Base-by-base conservation (phyloP, 192 early-diverging fungal genomes). In the Coemansia sp. region DNA sequence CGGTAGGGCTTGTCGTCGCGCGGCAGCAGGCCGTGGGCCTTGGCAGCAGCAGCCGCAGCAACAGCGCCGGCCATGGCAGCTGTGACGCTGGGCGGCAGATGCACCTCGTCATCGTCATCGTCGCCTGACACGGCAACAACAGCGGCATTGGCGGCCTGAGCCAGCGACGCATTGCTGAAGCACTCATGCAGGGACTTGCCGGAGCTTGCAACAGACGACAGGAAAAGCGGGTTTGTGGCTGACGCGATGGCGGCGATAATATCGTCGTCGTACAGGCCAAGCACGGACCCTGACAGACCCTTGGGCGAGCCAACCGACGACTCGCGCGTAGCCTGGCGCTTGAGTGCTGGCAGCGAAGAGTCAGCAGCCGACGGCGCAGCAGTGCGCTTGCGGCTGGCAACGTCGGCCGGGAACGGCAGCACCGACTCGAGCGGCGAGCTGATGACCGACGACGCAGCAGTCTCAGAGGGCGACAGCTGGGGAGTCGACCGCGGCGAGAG, bases 1-100 rank as follows among this genome's bases (percentile, higher is more conserved):
- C 90, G 88, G 82, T 96, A 96, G 21, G 93, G 93, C 63, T 95
- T 92, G 62, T 93, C 92, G 60, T 84, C 86, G 45, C 70, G 79
- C 19, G 70, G 71, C 45, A 69, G 19, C 53, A 75, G 60, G 19
- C 79, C 78, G 37, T 84, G 71, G 14, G 72, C 75, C 48, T 85
- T 73, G 63, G 69, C 72, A 1, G 75, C 77, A 9, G 70, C 75
- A 2, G 66, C 76, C 14, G 75, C 72, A 12, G 72, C 76, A 39
- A 78, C 76, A 4, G 76, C 67, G 35, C 76, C 76, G 11, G 81
- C 81, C 79, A 81, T 81, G 41, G 79, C 79, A 2, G 79, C 79
- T 0, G 74, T 81, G 65, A 81, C 79, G 64, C 79, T 81, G 56
- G 79, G 79, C 54, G 79, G 79, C 57, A 81, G 79, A 53, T 81